These are phyloP conservation scores for Leccinum subgranulosum DNA, from an alignment of 768 basidiomycete species.

Conservation along the genomic window DNA sequence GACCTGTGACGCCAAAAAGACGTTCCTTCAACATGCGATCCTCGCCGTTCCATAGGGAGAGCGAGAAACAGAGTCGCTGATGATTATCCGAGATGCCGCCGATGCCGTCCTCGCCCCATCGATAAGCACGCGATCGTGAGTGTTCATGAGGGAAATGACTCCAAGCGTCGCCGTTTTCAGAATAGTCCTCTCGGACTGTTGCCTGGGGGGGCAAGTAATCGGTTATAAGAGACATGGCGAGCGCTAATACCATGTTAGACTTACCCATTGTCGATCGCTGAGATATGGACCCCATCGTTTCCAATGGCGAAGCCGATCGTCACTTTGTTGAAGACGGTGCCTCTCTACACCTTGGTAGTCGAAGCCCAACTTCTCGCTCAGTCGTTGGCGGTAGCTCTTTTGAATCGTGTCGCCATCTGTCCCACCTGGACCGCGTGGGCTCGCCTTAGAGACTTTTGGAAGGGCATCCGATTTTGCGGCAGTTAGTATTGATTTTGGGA, in stretches of 20 bases:
- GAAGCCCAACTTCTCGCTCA: slow-evolving; percentile 60
- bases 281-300: slow-evolving; percentile 99
- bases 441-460: slow-evolving; percentile 44
- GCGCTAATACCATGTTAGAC: slow-evolving; percentile 19
- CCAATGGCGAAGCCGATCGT: slow-evolving; percentile 83
- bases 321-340: slow-evolving; percentile 82
- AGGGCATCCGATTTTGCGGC: slow-evolving; percentile 32
- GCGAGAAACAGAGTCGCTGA: slow-evolving; percentile 84
- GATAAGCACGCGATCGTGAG: slow-evolving; percentile 88
- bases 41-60: slow-evolving; percentile 92
- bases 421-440: slow-evolving; percentile 20
- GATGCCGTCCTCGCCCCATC: slow-evolving; percentile 99
- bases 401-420: slow-evolving; percentile 12
- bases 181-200: slow-evolving; percentile 98
- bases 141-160: slow-evolving; percentile 93
- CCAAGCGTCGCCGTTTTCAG: slow-evolving; percentile 94
- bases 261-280: slow-evolving; percentile 95
- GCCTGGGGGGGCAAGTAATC: slow-evolving; percentile 52
- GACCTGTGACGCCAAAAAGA: slow-evolving; percentile 92
- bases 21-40: slow-evolving; percentile 97
- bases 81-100: slow-evolving; percentile 98
- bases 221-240: slow-evolving; percentile 4
- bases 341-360: slow-evolving; percentile 82
- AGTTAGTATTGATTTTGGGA: slow-evolving; percentile 49
- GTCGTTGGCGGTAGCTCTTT: slow-evolving; percentile 57